phyloP scores from a whole-genome alignment of 495 filamentous ascomycete genomes.

The Barbatosphaeria neglecta region DNA sequence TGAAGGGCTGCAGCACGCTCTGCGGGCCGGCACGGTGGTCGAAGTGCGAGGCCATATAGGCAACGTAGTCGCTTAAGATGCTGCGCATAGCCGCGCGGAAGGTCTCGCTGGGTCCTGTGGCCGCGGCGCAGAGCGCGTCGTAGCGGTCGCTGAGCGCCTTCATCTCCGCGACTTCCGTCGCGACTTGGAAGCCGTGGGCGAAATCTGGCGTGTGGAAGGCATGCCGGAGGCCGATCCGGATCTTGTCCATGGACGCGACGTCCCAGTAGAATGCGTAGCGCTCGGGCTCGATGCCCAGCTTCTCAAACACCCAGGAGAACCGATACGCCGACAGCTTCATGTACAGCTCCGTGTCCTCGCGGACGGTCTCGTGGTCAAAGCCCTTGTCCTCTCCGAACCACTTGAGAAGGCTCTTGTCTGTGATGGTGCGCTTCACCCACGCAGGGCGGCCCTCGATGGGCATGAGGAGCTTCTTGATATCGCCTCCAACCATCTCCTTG shows the following conservation, averaged over 20 bases:
- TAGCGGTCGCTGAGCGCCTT: background rate
- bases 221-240: background rate
- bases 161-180: background rate
- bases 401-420: background rate
- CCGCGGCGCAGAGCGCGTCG: background rate
- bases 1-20: background rate
- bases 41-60: background rate
- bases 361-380: background rate
- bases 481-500: background rate
- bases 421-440: background rate
- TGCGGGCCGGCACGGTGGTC: background rate
- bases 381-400: background rate
- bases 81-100: background rate
- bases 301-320: background rate
- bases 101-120: background rate
- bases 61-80: background rate
- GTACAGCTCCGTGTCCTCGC: background rate
- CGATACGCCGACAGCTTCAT: background rate
- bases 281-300: background rate
- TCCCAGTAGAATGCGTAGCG: background rate
- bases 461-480: background rate
- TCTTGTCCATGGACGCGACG: background rate
- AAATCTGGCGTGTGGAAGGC: background rate
- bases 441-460: background rate
- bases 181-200: background rate